Evolutionary conservation across 169 alveolate genomes (phyloP).

Genomic region (Eimeria zaria): DNA sequence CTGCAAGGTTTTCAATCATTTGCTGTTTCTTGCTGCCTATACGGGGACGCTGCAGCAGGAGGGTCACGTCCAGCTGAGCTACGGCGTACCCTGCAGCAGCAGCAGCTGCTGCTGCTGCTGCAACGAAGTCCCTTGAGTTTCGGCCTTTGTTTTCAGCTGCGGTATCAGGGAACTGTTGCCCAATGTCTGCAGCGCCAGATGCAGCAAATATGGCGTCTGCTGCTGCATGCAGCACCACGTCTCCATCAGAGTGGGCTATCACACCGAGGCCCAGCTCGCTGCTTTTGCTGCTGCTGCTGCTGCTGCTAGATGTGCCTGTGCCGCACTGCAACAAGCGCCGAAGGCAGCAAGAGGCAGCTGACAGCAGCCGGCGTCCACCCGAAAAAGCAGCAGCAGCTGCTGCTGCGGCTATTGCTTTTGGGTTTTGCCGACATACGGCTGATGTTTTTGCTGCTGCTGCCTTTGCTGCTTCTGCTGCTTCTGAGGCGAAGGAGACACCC

Average conservation of each 20-base stretch:
- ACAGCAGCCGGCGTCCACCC: conserved; percentile 8
- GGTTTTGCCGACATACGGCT: not conserved
- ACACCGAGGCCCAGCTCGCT: conserved; percentile 84
- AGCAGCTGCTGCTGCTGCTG: conserved; percentile 84
- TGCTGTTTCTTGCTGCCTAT: conserved; percentile 45
- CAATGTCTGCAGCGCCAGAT: conserved; percentile 91
- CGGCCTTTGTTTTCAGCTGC: conserved; percentile 87
- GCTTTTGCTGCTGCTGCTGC: not conserved
- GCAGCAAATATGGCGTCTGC: conserved; percentile 93
- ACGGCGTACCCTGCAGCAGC: conserved; percentile 68
- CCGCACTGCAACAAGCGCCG: not conserved
- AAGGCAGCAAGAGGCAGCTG: not conserved
- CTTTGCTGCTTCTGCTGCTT: conserved; percentile 30
- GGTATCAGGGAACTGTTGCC: conserved; percentile 93
- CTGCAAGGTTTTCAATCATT: conserved; percentile 38
- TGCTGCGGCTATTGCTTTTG: not conserved
- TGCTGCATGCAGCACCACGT: conserved; percentile 92
- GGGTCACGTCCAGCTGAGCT: conserved; percentile 85
- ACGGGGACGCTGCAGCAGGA: conserved; percentile 79
- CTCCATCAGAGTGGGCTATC: conserved; percentile 95
- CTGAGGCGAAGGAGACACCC: conserved; percentile 83
- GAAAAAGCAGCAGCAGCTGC: not conserved
- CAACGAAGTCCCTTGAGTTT: conserved; percentile 86
- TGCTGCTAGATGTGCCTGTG: not conserved
- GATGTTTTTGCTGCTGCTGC: conserved; percentile 12